Evolutionary conservation across 768 basidiomycete species (phyloP), one percentile per base, ranked within the genome.

Genomic region (Russula virescens): DNA sequence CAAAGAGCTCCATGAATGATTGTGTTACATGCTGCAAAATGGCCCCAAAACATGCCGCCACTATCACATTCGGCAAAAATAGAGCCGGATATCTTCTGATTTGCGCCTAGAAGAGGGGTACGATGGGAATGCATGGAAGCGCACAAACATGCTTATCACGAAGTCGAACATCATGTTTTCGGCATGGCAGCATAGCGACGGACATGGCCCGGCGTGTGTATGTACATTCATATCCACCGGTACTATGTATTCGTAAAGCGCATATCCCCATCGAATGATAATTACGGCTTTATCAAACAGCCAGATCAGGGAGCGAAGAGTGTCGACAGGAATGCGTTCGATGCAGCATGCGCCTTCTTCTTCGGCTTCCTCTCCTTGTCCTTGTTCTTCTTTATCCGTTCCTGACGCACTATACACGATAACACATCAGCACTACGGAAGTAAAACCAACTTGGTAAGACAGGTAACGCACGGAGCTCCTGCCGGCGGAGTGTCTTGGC

Each of bases 401-500:
- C 86, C 72, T 92, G 89, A 74, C 86, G 88, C 81, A 92, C 89
- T 91, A 68, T 46, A 68, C 3, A 28, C 25, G 43, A 60, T 60
- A 59, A 52, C 5, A 43, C 60, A 49, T 59, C 31, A 68, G 26
- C 14, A 40, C 21, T 10, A 21, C n/a, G n/a, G 21, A 28, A 23
- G 35, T n/a, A 1, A 50, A 56, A 28, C 57, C 51, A 35, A 53
- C 48, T n/a, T 42, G 54, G 21, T 14, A 54, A 11, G 38, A 16
- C 8, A 48, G 49, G 28, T 21, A 25, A 89, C 90, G 62, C 74
- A 93, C 90, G 82, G 68, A 96, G 77, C 74, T 96, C 93, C 72
- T 94, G 89, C 69, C 89, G 81, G 75, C 92, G 89, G 71, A 94
- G 76, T 49, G 89, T 89, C 85, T 96, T 96, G 71, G 95, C 96